Evolutionary conservation across 1,139 yeast species (phyloP).

Genomic region (Blastobotrys indianensis): DNA sequence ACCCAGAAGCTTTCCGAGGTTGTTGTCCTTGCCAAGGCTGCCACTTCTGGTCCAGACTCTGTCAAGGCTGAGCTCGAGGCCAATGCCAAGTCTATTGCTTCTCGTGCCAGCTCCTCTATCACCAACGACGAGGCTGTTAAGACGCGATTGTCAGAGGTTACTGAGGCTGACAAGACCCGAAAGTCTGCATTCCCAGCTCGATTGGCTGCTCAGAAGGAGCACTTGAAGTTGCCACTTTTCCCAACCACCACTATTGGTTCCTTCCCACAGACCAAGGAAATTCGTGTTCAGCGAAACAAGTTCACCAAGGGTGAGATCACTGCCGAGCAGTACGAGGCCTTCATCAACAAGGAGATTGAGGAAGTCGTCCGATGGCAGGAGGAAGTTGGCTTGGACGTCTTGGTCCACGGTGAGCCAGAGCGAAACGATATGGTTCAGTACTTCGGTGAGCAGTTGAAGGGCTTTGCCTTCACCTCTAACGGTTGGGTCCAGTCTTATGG

Average conservation of each 20-base stretch:
- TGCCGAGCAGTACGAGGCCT: conserved; percentile 89
- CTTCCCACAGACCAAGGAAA: conserved; percentile 99
- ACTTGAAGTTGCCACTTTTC: conserved; percentile 93
- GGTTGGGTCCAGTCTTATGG: conserved; percentile 99
- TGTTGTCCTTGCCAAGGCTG: conserved; percentile 84
- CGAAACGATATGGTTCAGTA: conserved; percentile 99
- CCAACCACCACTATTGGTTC: conserved; percentile 99
- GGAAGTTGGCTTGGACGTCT: conserved; percentile 94
- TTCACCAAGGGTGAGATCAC: conserved; percentile 93
- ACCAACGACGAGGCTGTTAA: conserved; percentile 90
- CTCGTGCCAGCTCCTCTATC: conserved; percentile 81
- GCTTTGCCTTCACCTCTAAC: conserved; percentile 95
- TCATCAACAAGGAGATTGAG: conserved; percentile 95
- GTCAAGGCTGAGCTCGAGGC: conserved; percentile 60
- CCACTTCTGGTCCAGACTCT: conserved; percentile 61
- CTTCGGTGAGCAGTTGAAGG: conserved; percentile 97
- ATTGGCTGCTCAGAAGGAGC: conserved; percentile 82
- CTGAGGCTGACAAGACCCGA: conserved; percentile 67
- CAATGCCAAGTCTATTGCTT: conserved; percentile 78
- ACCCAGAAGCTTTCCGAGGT: conserved; percentile 93
- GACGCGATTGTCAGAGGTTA: conserved; percentile 76
- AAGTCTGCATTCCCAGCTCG: conserved; percentile 79
- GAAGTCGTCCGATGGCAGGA: conserved; percentile 97
- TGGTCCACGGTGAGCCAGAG: conserved; percentile 99
- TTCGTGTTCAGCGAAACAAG: conserved; percentile 97